A percentile compares a stretch with the other conserved stretches of the same genome.
Evolutionary conservation across 2,329 filamentous ascomycete genomes (phyloP).

Genomic region (Colletotrichum viniferum): DNA sequence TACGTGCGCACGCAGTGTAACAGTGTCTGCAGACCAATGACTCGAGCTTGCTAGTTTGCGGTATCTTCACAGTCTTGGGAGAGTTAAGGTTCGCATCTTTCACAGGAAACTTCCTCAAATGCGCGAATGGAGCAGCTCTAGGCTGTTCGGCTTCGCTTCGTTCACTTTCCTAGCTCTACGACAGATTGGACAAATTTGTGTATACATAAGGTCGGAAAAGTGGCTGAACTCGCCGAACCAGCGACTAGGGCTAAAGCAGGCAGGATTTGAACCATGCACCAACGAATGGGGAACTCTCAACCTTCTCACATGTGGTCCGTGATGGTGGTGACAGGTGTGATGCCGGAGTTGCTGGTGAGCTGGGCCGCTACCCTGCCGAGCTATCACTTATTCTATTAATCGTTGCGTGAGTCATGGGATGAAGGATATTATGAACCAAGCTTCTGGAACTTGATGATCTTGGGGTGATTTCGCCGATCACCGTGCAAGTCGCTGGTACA

Average conservation of each 20-base stretch:
- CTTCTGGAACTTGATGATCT: neutral
- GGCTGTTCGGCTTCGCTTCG: neutral
- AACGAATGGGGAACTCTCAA: neutral
- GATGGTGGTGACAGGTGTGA: neutral
- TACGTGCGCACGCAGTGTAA: neutral
- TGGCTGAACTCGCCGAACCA: neutral
- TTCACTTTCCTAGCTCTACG: neutral
- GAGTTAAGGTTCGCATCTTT: neutral
- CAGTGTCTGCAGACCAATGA: neutral
- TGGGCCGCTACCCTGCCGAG: neutral
- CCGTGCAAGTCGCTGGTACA: neutral
- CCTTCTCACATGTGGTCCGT: neutral
- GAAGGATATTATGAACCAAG: neutral
- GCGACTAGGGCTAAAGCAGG: neutral
- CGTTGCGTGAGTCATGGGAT: neutral
- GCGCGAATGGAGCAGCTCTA: neutral
- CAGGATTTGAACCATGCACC: neutral
- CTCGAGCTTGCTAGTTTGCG: neutral
- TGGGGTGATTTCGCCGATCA: neutral
- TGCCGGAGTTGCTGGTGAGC: neutral
- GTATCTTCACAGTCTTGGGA: neutral
- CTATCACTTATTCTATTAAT: neutral
- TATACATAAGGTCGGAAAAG: neutral
- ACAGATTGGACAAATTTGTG: neutral
- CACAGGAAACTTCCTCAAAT: neutral